These are phyloP conservation scores for Venturia oleaginea DNA, from an alignment of 2,329 filamentous ascomycete genomes.

Conservation along the genomic window DNA sequence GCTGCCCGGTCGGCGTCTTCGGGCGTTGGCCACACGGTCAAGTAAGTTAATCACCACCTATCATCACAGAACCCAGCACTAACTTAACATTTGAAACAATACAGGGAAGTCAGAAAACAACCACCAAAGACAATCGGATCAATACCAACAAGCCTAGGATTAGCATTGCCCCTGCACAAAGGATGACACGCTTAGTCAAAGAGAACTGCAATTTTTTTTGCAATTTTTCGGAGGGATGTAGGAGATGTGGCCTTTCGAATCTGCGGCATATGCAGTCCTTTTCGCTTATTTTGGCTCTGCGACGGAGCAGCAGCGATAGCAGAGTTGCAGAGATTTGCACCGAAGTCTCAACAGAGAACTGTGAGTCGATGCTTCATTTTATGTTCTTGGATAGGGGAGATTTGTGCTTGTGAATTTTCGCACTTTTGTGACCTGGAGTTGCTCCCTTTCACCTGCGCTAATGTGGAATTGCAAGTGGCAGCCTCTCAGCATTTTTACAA, in stretches of 20 bases:
- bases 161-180: constrained; percentile 64
- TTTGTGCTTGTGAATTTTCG: no score
- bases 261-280: not conserved
- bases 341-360: not conserved
- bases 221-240: not conserved
- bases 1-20: no score
- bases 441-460: no score
- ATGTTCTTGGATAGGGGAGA: no score
- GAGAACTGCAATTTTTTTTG: constrained; percentile 56
- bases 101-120: no score
- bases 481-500: no score
- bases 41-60: not conserved
- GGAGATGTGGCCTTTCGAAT: not conserved
- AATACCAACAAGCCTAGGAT: no score
- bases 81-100: constrained; percentile 3
- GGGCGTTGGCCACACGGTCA: not conserved
- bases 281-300: not conserved
- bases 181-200: constrained; percentile 87
- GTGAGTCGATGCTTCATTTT: no score
- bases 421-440: no score
- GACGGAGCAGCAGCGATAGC: not conserved
- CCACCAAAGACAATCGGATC: no score
- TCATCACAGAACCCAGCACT: not conserved
- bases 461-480: no score
- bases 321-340: not conserved